Conservation (phyloP, 2,329 filamentous ascomycete genomes). For the Ilyonectria mors-panacis region DNA sequence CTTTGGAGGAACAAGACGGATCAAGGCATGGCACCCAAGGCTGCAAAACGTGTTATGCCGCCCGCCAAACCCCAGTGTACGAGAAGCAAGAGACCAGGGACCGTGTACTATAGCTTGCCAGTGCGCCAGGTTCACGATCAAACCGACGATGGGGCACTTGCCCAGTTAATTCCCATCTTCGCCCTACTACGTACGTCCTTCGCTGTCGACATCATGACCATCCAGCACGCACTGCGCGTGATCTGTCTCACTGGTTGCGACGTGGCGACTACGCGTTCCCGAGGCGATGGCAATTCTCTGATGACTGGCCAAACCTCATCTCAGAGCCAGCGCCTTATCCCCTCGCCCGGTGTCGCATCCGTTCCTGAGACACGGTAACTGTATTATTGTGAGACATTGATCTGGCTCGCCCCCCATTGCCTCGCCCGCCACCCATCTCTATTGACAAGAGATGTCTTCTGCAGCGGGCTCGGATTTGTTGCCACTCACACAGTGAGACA, state of each 20-base stretch:
- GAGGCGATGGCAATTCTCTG: background rate
- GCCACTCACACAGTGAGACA: conserved; percentile 20
- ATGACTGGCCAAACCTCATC: background rate
- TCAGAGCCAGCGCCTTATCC: background rate
- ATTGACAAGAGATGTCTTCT: conserved; percentile 13
- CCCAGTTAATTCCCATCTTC: conserved; percentile 29
- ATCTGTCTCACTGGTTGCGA: background rate
- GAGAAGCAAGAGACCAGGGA: conserved; percentile 26
- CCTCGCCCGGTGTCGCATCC: conserved; percentile 19
- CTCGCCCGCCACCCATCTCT: background rate
- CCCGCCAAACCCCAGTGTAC: conserved; percentile 26
- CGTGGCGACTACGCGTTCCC: background rate
- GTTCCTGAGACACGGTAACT: conserved; percentile 29
- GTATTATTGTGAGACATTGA: conserved; percentile 26
- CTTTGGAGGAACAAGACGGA: conserved; percentile 37
- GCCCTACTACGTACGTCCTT: conserved; percentile 1
- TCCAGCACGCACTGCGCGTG: background rate
- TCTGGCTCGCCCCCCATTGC: conserved; percentile 3
- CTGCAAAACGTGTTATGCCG: conserved; percentile 34
- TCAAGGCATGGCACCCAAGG: conserved; percentile 35
- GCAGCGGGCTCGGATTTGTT: conserved; percentile 9
- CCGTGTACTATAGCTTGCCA: conserved; percentile 32
- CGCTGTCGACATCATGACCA: background rate
- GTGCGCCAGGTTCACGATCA: conserved; percentile 29
- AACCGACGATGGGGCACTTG: conserved; percentile 28